Evolutionary conservation across 140 eudicot species (phyloP).

Genomic region (Cichorium intybus): DNA sequence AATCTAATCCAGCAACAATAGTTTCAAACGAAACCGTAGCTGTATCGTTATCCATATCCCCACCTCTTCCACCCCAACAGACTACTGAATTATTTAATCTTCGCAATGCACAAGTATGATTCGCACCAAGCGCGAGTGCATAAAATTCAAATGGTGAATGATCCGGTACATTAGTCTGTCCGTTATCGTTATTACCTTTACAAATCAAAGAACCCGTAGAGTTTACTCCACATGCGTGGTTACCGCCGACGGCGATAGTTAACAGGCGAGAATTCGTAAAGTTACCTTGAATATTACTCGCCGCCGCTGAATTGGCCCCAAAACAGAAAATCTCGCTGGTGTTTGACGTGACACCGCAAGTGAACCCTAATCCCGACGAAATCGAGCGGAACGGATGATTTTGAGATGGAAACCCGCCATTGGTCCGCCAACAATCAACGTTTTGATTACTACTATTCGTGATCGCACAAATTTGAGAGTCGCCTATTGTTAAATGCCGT

Average conservation of each 20-base stretch:
- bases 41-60: slow-evolving; percentile 1
- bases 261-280: slow-evolving; percentile 32
- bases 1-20: slow-evolving; percentile 44
- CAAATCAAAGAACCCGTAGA: slow-evolving; percentile 41
- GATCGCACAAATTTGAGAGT: slow-evolving; percentile 47
- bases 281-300: slow-evolving; percentile 23
- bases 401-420: background rate
- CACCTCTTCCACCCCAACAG: slow-evolving; percentile 54
- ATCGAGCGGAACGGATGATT: slow-evolving; percentile 14
- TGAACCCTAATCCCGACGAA: slow-evolving; percentile 46
- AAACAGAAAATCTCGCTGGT: slow-evolving; percentile 33
- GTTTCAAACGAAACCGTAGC: slow-evolving; percentile 38
- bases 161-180: slow-evolving; percentile 42
- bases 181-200: slow-evolving; percentile 33
- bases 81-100: slow-evolving; percentile 33
- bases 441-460: slow-evolving; percentile 11
- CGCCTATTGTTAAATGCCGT: slow-evolving; percentile 39
- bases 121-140: slow-evolving; percentile 44
- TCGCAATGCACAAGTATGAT: slow-evolving; percentile 47
- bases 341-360: slow-evolving; percentile 35
- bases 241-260: slow-evolving; percentile 40
- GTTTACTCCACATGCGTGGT: slow-evolving; percentile 49
- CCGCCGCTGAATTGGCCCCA: slow-evolving; percentile 25
- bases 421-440: slow-evolving; percentile 35
- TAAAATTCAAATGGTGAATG: slow-evolving; percentile 31